phyloP scores from a whole-genome alignment of 2,329 filamentous ascomycete genomes.

The Stenocarpella maydis region DNA sequence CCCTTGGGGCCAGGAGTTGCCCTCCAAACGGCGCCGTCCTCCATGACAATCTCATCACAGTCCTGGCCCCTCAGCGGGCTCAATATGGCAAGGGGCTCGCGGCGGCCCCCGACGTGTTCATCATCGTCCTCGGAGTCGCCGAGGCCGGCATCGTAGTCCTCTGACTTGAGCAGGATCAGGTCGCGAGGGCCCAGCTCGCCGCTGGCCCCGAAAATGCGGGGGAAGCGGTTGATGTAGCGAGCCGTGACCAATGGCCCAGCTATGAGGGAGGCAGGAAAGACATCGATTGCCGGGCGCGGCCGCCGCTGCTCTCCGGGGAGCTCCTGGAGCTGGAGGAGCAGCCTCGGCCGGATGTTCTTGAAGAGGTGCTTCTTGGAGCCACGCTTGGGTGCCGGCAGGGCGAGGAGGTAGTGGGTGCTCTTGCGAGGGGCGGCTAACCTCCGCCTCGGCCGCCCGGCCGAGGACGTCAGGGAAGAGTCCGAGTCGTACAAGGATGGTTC shows the following conservation, averaged over 20 bases:
- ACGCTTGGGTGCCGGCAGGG: slow-evolving; percentile 70
- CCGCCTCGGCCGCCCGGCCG: slow-evolving; percentile 39
- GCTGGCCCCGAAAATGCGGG: slow-evolving; percentile 69
- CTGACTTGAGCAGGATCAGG: slow-evolving; percentile 75
- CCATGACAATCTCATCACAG: slow-evolving; percentile 71
- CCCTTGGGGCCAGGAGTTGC: slow-evolving; percentile 61
- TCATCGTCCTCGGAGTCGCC: slow-evolving; percentile 52
- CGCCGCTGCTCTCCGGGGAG: slow-evolving; percentile 64
- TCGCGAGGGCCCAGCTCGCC: slow-evolving; percentile 73
- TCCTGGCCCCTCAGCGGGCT: slow-evolving; percentile 64
- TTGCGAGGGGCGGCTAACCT: slow-evolving; percentile 57
- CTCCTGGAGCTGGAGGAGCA: slow-evolving; percentile 77
- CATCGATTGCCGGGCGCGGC: slow-evolving; percentile 74
- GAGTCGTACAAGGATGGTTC: slow-evolving; percentile 55
- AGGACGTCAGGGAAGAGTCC: slow-evolving; percentile 44
- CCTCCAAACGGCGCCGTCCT: slow-evolving; percentile 67
- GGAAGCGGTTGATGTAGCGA: slow-evolving; percentile 66
- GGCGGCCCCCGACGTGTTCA: slow-evolving; percentile 43
- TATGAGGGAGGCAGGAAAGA: slow-evolving; percentile 73
- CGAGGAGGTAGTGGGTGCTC: slow-evolving; percentile 72
- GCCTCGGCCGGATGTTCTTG: slow-evolving; percentile 71
- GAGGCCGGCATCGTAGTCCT: slow-evolving; percentile 64
- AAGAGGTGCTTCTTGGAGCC: slow-evolving; percentile 70
- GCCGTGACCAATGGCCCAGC: slow-evolving; percentile 64
- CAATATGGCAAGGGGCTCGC: slow-evolving; percentile 72